phyloP scores from a whole-genome alignment of 371 early-diverging fungal species.

The Basidiobolus meristosporus region DNA sequence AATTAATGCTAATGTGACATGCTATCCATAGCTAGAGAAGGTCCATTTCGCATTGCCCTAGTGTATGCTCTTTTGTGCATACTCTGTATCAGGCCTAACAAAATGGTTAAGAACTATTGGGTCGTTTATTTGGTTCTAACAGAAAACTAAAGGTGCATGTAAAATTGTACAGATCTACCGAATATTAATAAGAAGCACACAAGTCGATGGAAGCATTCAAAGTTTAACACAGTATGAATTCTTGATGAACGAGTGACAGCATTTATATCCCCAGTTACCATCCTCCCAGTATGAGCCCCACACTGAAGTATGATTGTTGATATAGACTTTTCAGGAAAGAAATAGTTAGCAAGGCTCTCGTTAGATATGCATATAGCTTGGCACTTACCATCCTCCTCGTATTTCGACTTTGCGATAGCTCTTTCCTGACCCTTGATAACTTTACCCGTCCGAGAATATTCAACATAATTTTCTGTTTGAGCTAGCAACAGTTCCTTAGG shows the following conservation, averaged over 20 bases:
- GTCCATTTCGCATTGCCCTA: too few relatives aligned
- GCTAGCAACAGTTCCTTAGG: constrained; percentile 72
- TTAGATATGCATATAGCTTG: background rate
- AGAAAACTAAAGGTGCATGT: too few relatives aligned
- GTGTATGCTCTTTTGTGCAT: too few relatives aligned
- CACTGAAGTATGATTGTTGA: constrained; percentile 68
- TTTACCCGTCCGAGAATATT: constrained; percentile 85
- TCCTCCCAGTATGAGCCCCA: constrained; percentile 95
- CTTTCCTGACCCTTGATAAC: constrained; percentile 72
- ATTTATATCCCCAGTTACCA: constrained; percentile 90
- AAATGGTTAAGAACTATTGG: too few relatives aligned
- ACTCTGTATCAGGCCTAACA: too few relatives aligned
- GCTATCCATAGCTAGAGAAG: too few relatives aligned
- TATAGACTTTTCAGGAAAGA: constrained; percentile 19
- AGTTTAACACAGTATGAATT: constrained; percentile 61
- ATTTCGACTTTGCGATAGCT: constrained; percentile 57
- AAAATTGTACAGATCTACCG: too few relatives aligned
- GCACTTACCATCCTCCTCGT: constrained; percentile 73
- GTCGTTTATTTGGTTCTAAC: too few relatives aligned
- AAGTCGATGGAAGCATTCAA: too few relatives aligned
- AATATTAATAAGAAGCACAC: too few relatives aligned
- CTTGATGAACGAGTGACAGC: constrained; percentile 60
- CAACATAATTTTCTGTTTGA: constrained; percentile 85
- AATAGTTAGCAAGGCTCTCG: background rate
- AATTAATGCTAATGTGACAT: too few relatives aligned